Base-by-base conservation (phyloP, 495 filamentous ascomycete genomes). In the Neurospora sp. region DNA sequence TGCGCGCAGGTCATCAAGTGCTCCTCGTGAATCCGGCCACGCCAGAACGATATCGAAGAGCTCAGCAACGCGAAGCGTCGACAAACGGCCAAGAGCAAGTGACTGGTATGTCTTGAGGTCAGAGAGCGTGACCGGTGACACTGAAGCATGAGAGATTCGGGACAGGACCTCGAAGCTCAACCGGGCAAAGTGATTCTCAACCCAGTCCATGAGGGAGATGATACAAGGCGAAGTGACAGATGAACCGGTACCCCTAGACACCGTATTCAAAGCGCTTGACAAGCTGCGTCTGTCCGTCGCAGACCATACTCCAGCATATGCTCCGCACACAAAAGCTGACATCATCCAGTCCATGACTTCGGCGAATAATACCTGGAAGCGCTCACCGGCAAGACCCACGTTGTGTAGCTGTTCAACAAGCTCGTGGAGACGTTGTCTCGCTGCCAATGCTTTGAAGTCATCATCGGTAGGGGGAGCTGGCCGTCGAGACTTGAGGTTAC, bases 41-140 rank as follows among this genome's bases (percentile, higher is more conserved):
- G 90, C 88, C 42, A 94, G 86, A 61, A 97, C 89, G 70, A 97
- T 92, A 74, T 97, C 91, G 75, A 98, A 99, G 7, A 99, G 83
- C 77, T 97, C 93, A 3, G 88, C 84, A 12, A 91, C 93, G 40
- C 95, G 90, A 35, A 96, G 86, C 48, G 88, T 86, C 4, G 93
- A 94, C n/a, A 97, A 84, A 35, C 92, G 87, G 7, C 90, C 88
- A 72, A 95, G 83, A 16, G 89, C 92, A 74, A 95, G 92, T 40
- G 92, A 90, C 74, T 93, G 93, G 89, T 93, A 97, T 76, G 89
- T 90, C 80, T 90, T 87, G 75, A 94, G 84, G 76, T 95, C 87
- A 9, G 82, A 76, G 78, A 88, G 83, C 61, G 84, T 83, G 70
- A 91, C 85, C 7, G 74, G 72, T 16, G 73, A 72, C 69, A 73